phyloP scores from a whole-genome alignment of 306 rosid genomes.

The Rosa chinensis region DNA sequence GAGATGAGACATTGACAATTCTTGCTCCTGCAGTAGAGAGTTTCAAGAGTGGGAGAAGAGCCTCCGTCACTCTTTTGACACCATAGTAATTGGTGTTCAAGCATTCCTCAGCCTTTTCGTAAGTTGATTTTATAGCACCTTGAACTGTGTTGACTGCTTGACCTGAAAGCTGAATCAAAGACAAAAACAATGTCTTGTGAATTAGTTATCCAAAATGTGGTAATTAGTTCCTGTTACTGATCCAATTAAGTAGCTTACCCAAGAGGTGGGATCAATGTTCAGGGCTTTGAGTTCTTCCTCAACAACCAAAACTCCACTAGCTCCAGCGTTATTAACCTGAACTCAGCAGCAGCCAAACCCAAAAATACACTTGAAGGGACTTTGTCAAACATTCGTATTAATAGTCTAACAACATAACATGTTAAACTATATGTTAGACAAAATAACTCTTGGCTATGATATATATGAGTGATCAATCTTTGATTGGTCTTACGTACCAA shows the following conservation, averaged over 20 bases:
- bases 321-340: conserved; percentile 62
- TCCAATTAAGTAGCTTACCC: conserved; percentile 28
- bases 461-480: not conserved
- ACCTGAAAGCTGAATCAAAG: conserved; percentile 44
- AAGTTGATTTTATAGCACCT: conserved; percentile 33
- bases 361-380: not conserved
- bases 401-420: not conserved
- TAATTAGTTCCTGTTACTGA: not conserved
- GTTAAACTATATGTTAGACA: not conserved
- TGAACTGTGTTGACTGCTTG: conserved; percentile 31
- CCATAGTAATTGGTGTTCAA: conserved; percentile 54
- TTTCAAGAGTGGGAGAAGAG: conserved; percentile 55
- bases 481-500: conserved; percentile 30
- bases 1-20: conserved; percentile 56
- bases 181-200: not conserved
- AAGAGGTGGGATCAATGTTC: conserved; percentile 39
- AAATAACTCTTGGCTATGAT: not conserved
- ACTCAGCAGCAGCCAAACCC: conserved; percentile 27
- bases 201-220: not conserved
- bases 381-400: not conserved
- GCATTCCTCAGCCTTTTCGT: conserved; percentile 51
- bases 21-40: conserved; percentile 47
- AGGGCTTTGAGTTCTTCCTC: conserved; percentile 42
- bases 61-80: conserved; percentile 49
- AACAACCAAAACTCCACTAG: conserved; percentile 37